Evolutionary conservation across 176 grass and related monocot species (phyloP).

Genomic region (Carex scoparia): DNA sequence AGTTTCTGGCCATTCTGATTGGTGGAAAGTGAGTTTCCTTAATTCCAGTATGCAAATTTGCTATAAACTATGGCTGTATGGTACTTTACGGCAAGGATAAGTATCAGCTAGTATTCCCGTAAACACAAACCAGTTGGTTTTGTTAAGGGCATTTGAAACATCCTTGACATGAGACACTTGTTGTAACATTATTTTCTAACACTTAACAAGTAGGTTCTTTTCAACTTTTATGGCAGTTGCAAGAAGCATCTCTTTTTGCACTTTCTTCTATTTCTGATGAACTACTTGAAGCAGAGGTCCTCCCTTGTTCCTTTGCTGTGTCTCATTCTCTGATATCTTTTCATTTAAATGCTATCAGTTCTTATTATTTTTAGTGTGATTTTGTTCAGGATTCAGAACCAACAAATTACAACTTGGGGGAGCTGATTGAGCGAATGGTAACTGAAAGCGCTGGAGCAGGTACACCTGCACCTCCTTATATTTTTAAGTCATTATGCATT

Average conservation of each 20-base stretch:
- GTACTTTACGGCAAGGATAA: background rate
- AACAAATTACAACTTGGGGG: constrained; percentile 45
- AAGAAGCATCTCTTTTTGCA: constrained; percentile 89
- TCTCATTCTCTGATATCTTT: background rate
- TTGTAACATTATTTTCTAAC: background rate
- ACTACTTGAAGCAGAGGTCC: constrained; percentile 75
- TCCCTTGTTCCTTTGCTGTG: background rate
- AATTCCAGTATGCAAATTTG: constrained; percentile 1
- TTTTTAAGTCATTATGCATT: background rate
- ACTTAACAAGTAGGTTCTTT: constrained; percentile 10
- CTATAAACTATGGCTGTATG: background rate
- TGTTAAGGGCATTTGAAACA: background rate
- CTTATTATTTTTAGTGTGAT: constrained; percentile 2
- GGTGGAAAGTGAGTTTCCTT: constrained; percentile 79
- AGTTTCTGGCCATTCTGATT: constrained; percentile 66
- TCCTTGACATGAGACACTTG: background rate
- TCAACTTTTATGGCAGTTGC: constrained; percentile 54
- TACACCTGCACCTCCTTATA: constrained; percentile 28
- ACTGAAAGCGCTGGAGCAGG: constrained; percentile 60
- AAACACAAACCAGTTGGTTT: background rate
- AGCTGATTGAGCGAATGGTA: constrained; percentile 81
- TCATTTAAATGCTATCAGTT: background rate
- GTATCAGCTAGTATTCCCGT: background rate
- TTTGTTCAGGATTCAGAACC: constrained; percentile 62
- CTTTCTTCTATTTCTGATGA: constrained; percentile 87